phyloP scores from a whole-genome alignment of 371 early-diverging fungal species.

The Saksenaea oblongispora region DNA sequence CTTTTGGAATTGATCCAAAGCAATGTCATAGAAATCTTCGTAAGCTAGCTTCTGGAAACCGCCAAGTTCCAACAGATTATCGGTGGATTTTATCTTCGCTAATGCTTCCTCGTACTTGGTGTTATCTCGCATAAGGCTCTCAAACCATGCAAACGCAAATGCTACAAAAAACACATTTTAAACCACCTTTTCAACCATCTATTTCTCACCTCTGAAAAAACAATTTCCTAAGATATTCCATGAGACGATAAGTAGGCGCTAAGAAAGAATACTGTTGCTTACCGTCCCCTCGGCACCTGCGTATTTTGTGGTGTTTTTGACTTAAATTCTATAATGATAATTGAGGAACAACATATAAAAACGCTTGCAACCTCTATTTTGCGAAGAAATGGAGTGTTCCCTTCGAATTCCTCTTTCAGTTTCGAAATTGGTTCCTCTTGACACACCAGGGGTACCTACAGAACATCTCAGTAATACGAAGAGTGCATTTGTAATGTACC shows the following conservation, averaged over 20 bases:
- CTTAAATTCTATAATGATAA: slow-evolving; percentile 48
- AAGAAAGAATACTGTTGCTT: slow-evolving; percentile 8
- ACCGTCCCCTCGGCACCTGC: slow-evolving; percentile 75
- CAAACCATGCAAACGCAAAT: slow-evolving; percentile 72
- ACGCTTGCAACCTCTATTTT: slow-evolving; percentile 55
- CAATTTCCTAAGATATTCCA: slow-evolving; percentile 58
- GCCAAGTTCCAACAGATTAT: slow-evolving; percentile 47
- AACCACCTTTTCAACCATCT: background rate
- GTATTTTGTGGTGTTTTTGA: slow-evolving; percentile 50
- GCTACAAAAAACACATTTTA: slow-evolving; percentile 34
- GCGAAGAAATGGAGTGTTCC: slow-evolving; percentile 51
- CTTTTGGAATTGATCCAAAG: slow-evolving; percentile 44
- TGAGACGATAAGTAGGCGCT: background rate
- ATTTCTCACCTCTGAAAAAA: slow-evolving; percentile 65
- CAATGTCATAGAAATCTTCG: slow-evolving; percentile 66
- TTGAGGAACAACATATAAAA: background rate
- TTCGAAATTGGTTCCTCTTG: slow-evolving; percentile 46
- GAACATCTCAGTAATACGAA: background rate
- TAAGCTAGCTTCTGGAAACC: slow-evolving; percentile 63
- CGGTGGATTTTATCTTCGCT: slow-evolving; percentile 41
- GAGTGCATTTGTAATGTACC: slow-evolving; percentile 26
- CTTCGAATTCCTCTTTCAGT: slow-evolving; percentile 59
- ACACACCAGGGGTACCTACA: slow-evolving; percentile 59
- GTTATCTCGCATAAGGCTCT: slow-evolving; percentile 44
- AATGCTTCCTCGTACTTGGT: slow-evolving; percentile 33